phyloP scores from a whole-genome alignment of 2,329 filamentous ascomycete genomes.

The Hortaea werneckii region DNA sequence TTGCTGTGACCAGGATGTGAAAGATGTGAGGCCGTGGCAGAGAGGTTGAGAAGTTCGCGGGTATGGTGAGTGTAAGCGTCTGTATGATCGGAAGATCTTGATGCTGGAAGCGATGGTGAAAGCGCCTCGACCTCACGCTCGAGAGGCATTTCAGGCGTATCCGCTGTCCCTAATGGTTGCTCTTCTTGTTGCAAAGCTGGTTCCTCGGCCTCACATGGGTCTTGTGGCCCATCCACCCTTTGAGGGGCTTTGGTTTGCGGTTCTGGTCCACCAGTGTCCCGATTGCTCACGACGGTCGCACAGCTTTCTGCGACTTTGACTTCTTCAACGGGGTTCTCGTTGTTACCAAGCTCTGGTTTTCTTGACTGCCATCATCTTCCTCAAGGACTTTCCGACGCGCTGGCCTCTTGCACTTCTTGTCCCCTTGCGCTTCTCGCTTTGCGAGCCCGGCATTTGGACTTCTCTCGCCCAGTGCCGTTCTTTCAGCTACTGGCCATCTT shows the following conservation, averaged over 20 bases:
- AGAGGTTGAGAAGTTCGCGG: constrained; percentile 17
- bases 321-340: background rate
- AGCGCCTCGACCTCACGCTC: background rate
- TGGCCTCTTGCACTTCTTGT: background rate
- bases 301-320: background rate
- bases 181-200: background rate
- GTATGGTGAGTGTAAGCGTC: constrained; percentile 18
- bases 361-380: background rate
- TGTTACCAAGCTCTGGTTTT: background rate
- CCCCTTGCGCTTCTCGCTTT: background rate
- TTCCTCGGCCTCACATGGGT: background rate
- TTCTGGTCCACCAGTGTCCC: background rate
- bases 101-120: background rate
- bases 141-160: background rate
- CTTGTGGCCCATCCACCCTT: background rate
- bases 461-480: background rate
- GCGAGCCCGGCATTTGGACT: background rate
- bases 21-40: constrained; percentile 25
- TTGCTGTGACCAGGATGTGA: constrained; percentile 32
- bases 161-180: background rate
- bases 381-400: background rate
- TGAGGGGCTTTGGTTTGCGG: background rate
- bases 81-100: background rate
- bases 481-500: background rate
- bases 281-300: too few species aligned